Percentiles rank a stretch among this genome's conserved stretches.
phyloP scores from a whole-genome alignment of 441 rosid species.

The Aleurites moluccanus region DNA sequence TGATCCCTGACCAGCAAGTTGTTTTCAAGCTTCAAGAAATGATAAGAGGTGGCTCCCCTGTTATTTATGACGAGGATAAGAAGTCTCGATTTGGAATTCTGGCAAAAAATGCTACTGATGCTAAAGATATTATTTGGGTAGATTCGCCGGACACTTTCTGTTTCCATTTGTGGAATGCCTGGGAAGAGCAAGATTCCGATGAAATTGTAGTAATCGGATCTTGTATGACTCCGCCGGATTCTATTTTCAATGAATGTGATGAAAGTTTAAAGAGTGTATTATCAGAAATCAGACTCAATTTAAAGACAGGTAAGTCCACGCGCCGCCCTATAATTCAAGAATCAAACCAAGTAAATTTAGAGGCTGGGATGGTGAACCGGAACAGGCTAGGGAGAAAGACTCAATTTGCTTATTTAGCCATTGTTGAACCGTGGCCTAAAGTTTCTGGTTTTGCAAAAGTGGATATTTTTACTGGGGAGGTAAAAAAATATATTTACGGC shows the following conservation, averaged over 20 bases:
- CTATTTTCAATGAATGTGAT: constrained; percentile 71
- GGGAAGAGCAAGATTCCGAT: constrained; percentile 69
- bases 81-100: constrained; percentile 60
- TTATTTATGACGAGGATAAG: constrained; percentile 56
- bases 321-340: constrained; percentile 52
- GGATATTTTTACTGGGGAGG: constrained; percentile 58
- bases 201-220: constrained; percentile 79
- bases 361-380: constrained; percentile 81
- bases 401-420: constrained; percentile 60
- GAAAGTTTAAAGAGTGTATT: constrained; percentile 53
- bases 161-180: constrained; percentile 80
- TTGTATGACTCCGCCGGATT: constrained; percentile 79
- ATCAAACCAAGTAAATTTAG: constrained; percentile 52
- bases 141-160: constrained; percentile 65
- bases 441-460: constrained; percentile 77
- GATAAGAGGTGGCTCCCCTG: constrained; percentile 71
- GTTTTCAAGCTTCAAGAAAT: constrained; percentile 77
- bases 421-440: constrained; percentile 87
- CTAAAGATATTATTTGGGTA: constrained; percentile 57
- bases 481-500: constrained; percentile 54
- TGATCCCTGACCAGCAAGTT: constrained; percentile 75
- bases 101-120: constrained; percentile 40
- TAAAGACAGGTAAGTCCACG: constrained; percentile 56
- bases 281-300: constrained; percentile 61
- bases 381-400: constrained; percentile 62